phyloP scores from a whole-genome alignment of 2,329 filamentous ascomycete species.

The Fusarium tricinctum region DNA sequence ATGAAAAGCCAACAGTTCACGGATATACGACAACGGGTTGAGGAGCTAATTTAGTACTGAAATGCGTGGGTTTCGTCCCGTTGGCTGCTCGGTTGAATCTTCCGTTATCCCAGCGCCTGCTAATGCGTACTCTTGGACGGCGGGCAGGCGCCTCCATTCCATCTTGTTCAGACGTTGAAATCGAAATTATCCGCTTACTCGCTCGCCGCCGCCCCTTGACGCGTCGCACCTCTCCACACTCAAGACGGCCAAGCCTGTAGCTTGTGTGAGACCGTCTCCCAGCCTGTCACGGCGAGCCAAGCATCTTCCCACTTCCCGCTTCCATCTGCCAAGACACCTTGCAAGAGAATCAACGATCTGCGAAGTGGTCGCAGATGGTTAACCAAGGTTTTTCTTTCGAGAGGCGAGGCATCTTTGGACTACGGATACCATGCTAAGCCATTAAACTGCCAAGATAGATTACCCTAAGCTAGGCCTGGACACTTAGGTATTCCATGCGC shows the following conservation, averaged over 20 bases:
- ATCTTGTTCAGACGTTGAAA: constrained; percentile 24
- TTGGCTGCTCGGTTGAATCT: constrained; percentile 34
- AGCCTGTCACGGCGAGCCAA: constrained; percentile 27
- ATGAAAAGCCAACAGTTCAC: constrained; percentile 10
- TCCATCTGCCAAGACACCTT: constrained; percentile 30
- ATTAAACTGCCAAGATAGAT: constrained; percentile 12
- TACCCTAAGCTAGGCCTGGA: constrained; percentile 4
- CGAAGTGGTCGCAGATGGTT: constrained; percentile 24
- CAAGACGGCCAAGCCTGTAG: constrained; percentile 27
- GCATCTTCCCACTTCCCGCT: constrained; percentile 39
- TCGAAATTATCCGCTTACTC: constrained; percentile 18
- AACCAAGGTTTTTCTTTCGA: constrained; percentile 33
- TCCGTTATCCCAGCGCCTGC: constrained; percentile 23
- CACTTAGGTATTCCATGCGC: constrained; percentile 32
- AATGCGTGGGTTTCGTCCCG: constrained; percentile 24
- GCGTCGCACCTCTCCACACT: constrained; percentile 42
- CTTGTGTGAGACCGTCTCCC: constrained; percentile 28
- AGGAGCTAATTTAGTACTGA: constrained; percentile 1
- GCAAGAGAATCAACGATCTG: constrained; percentile 20
- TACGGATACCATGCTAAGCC: constrained; percentile 7
- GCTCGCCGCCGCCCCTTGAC: constrained; percentile 33
- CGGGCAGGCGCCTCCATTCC: constrained; percentile 37
- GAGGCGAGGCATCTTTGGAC: constrained; percentile 2
- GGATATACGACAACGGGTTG: not conserved
- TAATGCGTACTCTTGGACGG: not conserved